phyloP scores from a whole-genome alignment of 2,329 filamentous ascomycete species.

The Pyrenophora seminiperda region DNA sequence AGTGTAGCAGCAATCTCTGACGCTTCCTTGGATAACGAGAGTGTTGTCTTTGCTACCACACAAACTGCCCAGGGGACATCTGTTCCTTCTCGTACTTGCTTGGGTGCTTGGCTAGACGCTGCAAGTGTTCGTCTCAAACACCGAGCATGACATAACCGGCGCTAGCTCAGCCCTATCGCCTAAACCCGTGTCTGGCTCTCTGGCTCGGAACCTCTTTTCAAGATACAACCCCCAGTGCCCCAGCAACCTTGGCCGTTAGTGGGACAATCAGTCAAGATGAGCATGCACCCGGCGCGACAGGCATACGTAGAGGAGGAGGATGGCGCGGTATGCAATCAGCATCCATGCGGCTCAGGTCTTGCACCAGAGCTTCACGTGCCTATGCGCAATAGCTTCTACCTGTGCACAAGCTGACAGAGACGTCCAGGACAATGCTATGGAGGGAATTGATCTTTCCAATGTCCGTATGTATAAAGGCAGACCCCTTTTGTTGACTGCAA shows the following conservation, averaged over 20 bases:
- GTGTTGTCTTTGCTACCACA: too few species aligned
- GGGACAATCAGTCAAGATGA: conserved; percentile 42
- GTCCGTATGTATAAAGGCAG: conserved; percentile 59
- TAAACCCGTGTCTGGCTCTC: conserved; percentile 23
- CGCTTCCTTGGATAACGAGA: too few species aligned
- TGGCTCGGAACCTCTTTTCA: conserved; percentile 26
- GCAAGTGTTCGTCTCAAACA: conserved; percentile 21
- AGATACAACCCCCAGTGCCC: conserved; percentile 19
- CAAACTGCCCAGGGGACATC: conserved; percentile 9
- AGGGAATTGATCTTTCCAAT: conserved; percentile 65
- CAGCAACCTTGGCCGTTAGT: conserved; percentile 11
- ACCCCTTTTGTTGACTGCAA: too few species aligned
- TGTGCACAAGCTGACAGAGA: conserved; percentile 14
- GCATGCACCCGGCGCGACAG: conserved; percentile 84
- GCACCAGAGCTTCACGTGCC: conserved; percentile 30
- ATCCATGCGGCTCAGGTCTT: neutral
- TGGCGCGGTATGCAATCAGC: conserved; percentile 62
- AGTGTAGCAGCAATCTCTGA: too few species aligned
- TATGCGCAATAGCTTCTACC: neutral
- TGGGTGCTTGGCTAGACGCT: conserved; percentile 14
- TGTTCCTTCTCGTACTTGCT: conserved; percentile 14
- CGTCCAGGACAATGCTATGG: conserved; percentile 58
- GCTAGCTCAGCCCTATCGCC: conserved; percentile 38
- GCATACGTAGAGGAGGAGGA: conserved; percentile 90
- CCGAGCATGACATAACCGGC: conserved; percentile 32